These are phyloP conservation scores for Chaetomidium leptoderma DNA, from an alignment of 495 filamentous ascomycete genomes.

Conservation along the genomic window DNA sequence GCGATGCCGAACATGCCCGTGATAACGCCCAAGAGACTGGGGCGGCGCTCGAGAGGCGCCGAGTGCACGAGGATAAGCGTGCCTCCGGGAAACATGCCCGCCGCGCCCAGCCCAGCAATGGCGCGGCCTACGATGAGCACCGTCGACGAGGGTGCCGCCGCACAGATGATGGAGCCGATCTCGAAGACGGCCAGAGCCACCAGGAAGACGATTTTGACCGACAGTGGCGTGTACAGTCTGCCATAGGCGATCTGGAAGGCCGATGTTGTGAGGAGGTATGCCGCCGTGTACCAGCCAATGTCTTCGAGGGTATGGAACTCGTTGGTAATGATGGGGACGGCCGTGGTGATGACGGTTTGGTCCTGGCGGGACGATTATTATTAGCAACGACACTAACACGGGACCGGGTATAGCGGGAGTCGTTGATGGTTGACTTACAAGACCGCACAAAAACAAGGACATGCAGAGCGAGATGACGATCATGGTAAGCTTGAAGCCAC, in stretches of 20 bases:
- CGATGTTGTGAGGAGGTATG: conserved; percentile 48
- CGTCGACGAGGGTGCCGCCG: conserved; percentile 44
- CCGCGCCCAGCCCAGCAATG: conserved; percentile 8
- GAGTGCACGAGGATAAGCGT: conserved; percentile 49
- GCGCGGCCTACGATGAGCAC: conserved; percentile 51
- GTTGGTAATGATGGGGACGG: conserved; percentile 10
- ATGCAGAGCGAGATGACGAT: too few species aligned
- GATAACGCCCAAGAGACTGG: conserved; percentile 8
- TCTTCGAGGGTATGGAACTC: conserved; percentile 4
- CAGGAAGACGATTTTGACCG: conserved; percentile 42
- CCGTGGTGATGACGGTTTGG: conserved; percentile 10
- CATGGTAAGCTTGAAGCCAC: too few species aligned
- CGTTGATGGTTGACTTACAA: too few species aligned
- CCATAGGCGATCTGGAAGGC: conserved; percentile 35
- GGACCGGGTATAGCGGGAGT: too few species aligned
- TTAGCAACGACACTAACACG: too few species aligned
- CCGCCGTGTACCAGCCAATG: conserved; percentile 50
- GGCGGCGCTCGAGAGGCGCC: conserved; percentile 38
- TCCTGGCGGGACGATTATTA: too few species aligned
- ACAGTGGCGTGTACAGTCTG: conserved; percentile 39
- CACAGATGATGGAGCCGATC: conserved; percentile 51
- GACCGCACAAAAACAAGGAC: too few species aligned
- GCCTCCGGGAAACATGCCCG: conserved; percentile 35
- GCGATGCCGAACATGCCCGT: background rate
- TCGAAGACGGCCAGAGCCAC: conserved; percentile 43